Base-by-base conservation (phyloP, 192 early-diverging fungal genomes). In the Spinellus fusiger region DNA sequence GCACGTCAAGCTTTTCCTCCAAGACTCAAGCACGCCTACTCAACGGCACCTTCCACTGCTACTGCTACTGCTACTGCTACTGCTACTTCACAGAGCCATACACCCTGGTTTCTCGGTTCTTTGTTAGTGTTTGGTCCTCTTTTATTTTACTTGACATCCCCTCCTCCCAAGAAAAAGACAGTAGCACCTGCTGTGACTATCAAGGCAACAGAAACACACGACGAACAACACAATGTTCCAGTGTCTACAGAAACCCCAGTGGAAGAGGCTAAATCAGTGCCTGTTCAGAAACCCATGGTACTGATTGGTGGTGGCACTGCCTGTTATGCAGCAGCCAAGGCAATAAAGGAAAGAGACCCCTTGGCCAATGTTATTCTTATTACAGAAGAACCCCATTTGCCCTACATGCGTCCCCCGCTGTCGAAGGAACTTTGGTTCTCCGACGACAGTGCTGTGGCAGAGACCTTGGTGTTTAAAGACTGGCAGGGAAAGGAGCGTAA, bases 391-490 rank as follows among this genome's bases (percentile, higher is more conserved):
- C 66, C 64, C 20, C 55, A 72, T 52, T 68, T 71, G 53, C 84
- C 84, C 22, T 84, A 87, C 54, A 74, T 79, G 77, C 75, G 85
- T 25, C 85, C 85, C 15, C 85, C 83, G 49, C 66, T 87, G 53
- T 80, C 80, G 44, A 87, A 87, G 63, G 85, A 87, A 62, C 73
- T 87, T 65, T 87, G 85, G 85, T 74, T 77, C 56, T 75, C 79
- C 46, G 74, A 79, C 26, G 68, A 71, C 46, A 59, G 64, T 15
- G 59, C 66, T 9, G 59, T 66, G 15, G 63, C 66, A 20, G 59
- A 66, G 26, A 69, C 71, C 26, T 69, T 83, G 13, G 46, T 59
- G n/a, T 86, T 83, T 61, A 79, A 74, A 46, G 78, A 86, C 59
- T 83, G 81, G 81, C 71, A 79, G 68, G 80, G 80, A 73, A 75